phyloP scores from a whole-genome alignment of 768 basidiomycete species.

The Russula virescens region DNA sequence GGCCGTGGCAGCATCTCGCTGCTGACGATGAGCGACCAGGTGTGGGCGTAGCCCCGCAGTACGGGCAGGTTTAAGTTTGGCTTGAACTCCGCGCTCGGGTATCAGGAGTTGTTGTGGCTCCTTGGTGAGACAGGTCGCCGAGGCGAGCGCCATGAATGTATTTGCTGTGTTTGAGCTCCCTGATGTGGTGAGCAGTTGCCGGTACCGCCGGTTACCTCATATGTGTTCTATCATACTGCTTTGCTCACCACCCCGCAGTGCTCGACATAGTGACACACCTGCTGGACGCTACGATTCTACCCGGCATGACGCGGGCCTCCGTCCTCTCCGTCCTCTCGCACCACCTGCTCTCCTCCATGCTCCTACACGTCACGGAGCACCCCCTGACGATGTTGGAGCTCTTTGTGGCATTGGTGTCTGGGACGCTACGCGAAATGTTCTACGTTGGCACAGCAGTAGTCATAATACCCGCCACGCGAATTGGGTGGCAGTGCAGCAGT shows the following conservation, averaged over 20 bases:
- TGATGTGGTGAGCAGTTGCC: conserved; percentile 30
- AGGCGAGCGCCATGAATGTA: conserved; percentile 48
- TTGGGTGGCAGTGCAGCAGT: conserved; percentile 55
- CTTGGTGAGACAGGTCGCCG: conserved; percentile 31
- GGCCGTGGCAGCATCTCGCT: conserved; percentile 31
- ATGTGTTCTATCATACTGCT: background rate
- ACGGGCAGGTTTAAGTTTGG: too few relatives aligned
- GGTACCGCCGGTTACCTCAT: background rate
- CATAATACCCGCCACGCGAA: conserved; percentile 62
- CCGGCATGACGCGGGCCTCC: conserved; percentile 89
- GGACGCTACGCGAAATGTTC: conserved; percentile 73
- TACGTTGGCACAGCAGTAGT: conserved; percentile 81
- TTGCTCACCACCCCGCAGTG: conserved; percentile 32
- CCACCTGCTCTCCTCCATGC: conserved; percentile 40
- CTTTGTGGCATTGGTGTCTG: conserved; percentile 41
- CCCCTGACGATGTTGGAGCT: conserved; percentile 43
- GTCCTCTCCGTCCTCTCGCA: conserved; percentile 65
- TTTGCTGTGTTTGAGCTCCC: conserved; percentile 40
- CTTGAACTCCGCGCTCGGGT: conserved; percentile 36
- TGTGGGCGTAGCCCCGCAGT: conserved; percentile 39
- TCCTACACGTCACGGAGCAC: conserved; percentile 41
- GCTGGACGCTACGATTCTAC: conserved; percentile 86
- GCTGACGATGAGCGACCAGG: conserved; percentile 39
- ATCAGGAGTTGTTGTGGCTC: conserved; percentile 48
- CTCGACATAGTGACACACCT: conserved; percentile 83